Conservation (phyloP, 108 stramenopile species). For the Chaetoceros tenuissimus region DNA sequence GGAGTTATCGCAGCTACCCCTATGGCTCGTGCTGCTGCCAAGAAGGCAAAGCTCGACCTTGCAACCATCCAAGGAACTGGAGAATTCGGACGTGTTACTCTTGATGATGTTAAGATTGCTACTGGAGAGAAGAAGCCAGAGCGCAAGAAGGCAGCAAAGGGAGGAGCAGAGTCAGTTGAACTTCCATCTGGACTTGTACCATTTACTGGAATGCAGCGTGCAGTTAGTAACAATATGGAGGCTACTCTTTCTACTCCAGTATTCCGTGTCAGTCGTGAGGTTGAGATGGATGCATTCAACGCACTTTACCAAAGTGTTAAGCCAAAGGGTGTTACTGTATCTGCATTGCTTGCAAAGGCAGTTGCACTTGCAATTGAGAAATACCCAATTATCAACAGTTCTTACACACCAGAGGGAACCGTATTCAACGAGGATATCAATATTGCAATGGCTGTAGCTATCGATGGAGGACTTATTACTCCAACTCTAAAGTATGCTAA, state of each 20-base stretch:
- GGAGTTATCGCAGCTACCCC: constrained; percentile 80
- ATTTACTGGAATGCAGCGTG: constrained; percentile 96
- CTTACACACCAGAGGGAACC: constrained; percentile 73
- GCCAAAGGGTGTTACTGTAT: constrained; percentile 88
- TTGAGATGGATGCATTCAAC: constrained; percentile 90
- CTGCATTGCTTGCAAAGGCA: constrained; percentile 93
- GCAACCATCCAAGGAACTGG: constrained; percentile 81
- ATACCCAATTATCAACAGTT: constrained; percentile 92
- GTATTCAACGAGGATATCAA: constrained; percentile 93
- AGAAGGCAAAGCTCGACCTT: constrained; percentile 86
- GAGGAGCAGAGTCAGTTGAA: constrained; percentile 43
- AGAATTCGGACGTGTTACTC: constrained; percentile 90
- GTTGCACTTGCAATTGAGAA: constrained; percentile 89
- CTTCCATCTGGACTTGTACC: constrained; percentile 85
- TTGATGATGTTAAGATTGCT: constrained; percentile 84
- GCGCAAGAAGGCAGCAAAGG: constrained; percentile 42
- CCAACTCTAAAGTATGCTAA: constrained; percentile 91
- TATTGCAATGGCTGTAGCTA: constrained; percentile 97
- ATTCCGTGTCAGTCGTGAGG: constrained; percentile 89
- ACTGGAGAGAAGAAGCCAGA: constrained; percentile 81
- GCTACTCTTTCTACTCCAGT: constrained; percentile 84
- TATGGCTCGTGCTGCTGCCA: constrained; percentile 59
- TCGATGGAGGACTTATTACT: constrained; percentile 97
- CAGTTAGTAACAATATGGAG: constrained; percentile 97
- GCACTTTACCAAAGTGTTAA: constrained; percentile 88